A percentile compares a stretch with the other conserved stretches of the same genome.
phyloP scores from a whole-genome alignment of 345 rosid species.

The Carallia pectinifolia region DNA sequence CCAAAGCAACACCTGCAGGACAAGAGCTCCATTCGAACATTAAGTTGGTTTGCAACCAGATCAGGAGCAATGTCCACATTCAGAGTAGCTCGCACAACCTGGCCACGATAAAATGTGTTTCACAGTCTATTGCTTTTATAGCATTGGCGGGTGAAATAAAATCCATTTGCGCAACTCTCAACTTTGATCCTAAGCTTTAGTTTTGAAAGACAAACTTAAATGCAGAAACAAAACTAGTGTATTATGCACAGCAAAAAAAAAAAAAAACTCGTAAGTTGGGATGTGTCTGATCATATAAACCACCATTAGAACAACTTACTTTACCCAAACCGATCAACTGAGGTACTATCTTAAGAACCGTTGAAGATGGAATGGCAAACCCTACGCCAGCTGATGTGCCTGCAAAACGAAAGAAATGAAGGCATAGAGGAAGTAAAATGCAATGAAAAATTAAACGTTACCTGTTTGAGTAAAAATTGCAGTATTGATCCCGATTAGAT shows the following conservation, averaged over 20 bases:
- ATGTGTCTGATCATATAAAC: neutral
- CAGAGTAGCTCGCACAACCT: conserved; percentile 87
- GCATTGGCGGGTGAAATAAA: neutral
- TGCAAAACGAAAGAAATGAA: conserved; percentile 23
- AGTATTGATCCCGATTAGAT: conserved; percentile 85
- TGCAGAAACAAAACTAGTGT: neutral
- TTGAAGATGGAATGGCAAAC: conserved; percentile 92
- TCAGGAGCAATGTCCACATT: conserved; percentile 86
- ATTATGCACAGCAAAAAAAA: no score
- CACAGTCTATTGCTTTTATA: neutral
- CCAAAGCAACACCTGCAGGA: conserved; percentile 55
- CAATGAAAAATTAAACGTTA: conserved; percentile 13
- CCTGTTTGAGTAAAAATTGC: conserved; percentile 95
- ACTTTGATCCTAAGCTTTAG: neutral
- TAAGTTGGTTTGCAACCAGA: conserved; percentile 79
- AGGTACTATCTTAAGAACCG: conserved; percentile 85
- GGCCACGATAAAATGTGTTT: conserved; percentile 16
- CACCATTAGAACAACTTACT: conserved; percentile 39
- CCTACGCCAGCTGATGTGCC: conserved; percentile 98
- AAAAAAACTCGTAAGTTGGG: no score
- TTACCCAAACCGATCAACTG: conserved; percentile 82
- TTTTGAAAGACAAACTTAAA: neutral
- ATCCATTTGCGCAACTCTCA: neutral
- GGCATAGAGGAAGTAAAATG: neutral
- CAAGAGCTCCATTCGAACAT: conserved; percentile 90